Base-by-base conservation (phyloP, 345 rosid species). In the Salix udensis region DNA sequence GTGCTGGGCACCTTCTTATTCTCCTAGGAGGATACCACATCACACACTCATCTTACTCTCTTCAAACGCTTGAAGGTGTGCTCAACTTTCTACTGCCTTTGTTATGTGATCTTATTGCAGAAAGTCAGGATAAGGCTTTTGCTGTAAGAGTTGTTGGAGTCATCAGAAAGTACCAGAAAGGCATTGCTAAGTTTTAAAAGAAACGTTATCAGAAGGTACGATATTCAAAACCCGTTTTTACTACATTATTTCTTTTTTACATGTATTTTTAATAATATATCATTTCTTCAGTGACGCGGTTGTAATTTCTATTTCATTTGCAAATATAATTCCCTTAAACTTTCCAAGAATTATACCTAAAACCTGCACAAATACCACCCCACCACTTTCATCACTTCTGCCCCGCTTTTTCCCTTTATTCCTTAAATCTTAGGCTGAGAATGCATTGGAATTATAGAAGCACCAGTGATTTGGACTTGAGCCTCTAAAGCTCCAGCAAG, bases 11-110 rank as follows among this genome's bases (percentile, higher is more conserved):
- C 62, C 79, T 93, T 77, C 94, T 95, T 55, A 82, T 95, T 67
- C 97, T 92, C 70, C 97, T 91, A 85, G 97, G 98, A 2, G 97
- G 97, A 62, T 93, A 95, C 82, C 93, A 91, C 65, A 82, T 93
- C 34, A 91, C 97, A 31, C 93, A 91, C 84, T 89, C 97, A 31
- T 97, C 98, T 15, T 95, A 89, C 74, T 95, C 97, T 75, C 89
- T 95, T 67, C 98, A 95, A 36, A 84, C 88, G 61, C 89, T 93
- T 26, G 97, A 93, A 87, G 98, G 98, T 31, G 88, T 89, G 74
- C 92, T 95, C 21, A 68, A 86, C 82, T 88, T 90, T 75, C 89
- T 85, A 6, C 72, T 37, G 44, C 83, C 90, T 55, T 72, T 86
- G 28, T 81, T 91, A 68, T 39, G 84, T 40, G 97, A 95, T 82